Evolutionary conservation across 768 basidiomycete genomes (phyloP), one percentile per base, ranked within the genome.

Genomic region (Tulasnella sp.): DNA sequence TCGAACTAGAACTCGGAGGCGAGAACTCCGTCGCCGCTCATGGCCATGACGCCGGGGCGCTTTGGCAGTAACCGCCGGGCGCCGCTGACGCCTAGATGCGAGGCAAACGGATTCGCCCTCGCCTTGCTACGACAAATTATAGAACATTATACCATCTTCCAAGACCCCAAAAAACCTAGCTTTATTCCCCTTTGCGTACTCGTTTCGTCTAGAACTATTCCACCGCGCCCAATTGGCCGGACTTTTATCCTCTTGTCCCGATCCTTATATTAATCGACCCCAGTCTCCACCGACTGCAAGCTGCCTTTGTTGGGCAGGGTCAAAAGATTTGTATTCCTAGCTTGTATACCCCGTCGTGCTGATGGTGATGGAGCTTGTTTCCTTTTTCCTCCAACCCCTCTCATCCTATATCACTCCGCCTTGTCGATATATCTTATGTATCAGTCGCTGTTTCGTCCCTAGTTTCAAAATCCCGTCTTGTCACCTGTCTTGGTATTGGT

Each of bases 21-120:
- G 0, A 77, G 80, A 34, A 79, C 86, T 36, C 83, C 85, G 38
- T 91, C 90, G 79, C 84, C 83, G 17, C 79, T 86, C 36, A 89
- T 88, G 80, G 77, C 45, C 52, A 78, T 77, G 81, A 80, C 39
- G 85, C 79, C 40, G 82, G 90, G 89, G 84, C 90, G 90, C 83
- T 42, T 52, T 71, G 73, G 67, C 39, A 68, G 45, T 74, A 49
- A 34, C 39, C 52, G 52, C 25, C 22, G 22, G 31, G 58, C 58
- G 29, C 58, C 58, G 29, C 9, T 8, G 42, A 42, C 42, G 42
- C 42, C 42, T 8, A 42, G 8, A 8, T 42, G n/a, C 25, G 25
- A 58, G 54, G n/a, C 12, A 54, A 25, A 8, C 42, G 42, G 42
- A n/a, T 29, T 58, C 29, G 2, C 8, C 29, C 54, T 29, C n/a